These are phyloP conservation scores for Russula abietina DNA, from an alignment of 768 basidiomycete genomes.

Conservation along the genomic window DNA sequence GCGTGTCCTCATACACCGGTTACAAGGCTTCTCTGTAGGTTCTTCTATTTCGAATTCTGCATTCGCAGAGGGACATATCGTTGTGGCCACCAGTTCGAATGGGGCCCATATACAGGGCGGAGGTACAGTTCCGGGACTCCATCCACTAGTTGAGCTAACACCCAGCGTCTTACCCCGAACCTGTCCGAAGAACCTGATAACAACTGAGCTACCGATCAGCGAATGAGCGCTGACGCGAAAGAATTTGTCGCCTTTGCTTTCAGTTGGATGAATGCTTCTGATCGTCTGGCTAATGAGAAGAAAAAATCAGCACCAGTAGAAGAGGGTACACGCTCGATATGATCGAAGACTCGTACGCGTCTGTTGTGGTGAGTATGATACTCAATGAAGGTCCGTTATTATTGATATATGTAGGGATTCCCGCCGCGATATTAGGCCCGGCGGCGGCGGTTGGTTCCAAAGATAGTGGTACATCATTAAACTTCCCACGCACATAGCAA, in stretches of 20 bases:
- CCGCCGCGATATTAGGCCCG: background rate
- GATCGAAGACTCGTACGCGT: background rate
- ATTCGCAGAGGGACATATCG: background rate
- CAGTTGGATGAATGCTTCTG: background rate
- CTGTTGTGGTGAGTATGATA: background rate
- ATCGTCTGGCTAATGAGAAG: background rate
- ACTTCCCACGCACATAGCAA: constrained; percentile 7
- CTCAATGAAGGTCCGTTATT: background rate
- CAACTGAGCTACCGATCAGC: background rate
- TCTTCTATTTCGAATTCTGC: background rate
- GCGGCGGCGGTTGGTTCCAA: background rate
- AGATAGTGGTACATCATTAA: background rate
- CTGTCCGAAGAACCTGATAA: background rate
- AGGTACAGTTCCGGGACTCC: no score
- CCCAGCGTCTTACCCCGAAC: background rate
- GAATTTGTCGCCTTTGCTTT: background rate
- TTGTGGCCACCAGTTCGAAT: background rate
- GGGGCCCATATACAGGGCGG: no score
- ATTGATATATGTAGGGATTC: background rate
- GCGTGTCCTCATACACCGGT: background rate
- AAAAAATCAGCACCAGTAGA: background rate
- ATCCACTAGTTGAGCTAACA: no score
- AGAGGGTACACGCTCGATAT: no score
- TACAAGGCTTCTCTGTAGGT: background rate
- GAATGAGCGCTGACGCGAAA: background rate